Evolutionary conservation across 352 stramenopile genomes (phyloP).

Genomic region (Peronospora farinosa): DNA sequence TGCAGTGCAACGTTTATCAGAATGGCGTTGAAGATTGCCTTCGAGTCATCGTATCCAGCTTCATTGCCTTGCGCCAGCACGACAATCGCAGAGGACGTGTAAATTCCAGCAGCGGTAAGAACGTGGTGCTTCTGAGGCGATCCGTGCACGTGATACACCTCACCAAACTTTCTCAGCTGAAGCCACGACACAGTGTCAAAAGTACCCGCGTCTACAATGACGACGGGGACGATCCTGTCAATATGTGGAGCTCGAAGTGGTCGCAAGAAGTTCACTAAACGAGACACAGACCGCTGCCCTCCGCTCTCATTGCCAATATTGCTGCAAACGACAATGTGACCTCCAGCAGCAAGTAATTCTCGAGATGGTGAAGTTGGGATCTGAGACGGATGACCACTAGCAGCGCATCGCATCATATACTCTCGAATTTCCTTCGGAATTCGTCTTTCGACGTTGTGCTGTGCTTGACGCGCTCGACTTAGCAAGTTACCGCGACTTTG

Average conservation of each 20-base stretch:
- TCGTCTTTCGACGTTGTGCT: constrained; percentile 66
- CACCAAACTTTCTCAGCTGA: constrained; percentile 52
- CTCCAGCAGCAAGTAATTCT: constrained; percentile 38
- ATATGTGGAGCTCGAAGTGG: constrained; percentile 69
- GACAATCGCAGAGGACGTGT: constrained; percentile 72
- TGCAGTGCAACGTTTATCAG: constrained; percentile 69
- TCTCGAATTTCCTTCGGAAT: constrained; percentile 56
- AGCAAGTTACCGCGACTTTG: constrained; percentile 44
- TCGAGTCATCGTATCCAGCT: constrained; percentile 71
- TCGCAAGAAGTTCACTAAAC: constrained; percentile 70
- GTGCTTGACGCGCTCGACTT: constrained; percentile 42
- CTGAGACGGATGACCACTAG: constrained; percentile 26
- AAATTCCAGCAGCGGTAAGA: constrained; percentile 67
- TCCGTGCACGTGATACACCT: constrained; percentile 76
- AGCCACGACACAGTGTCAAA: constrained; percentile 70
- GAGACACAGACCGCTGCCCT: constrained; percentile 48
- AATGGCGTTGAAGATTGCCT: constrained; percentile 84
- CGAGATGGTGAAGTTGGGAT: constrained; percentile 37
- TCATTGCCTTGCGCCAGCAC: constrained; percentile 73
- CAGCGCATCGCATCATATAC: constrained; percentile 45
- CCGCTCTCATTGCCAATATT: constrained; percentile 59
- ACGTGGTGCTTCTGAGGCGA: constrained; percentile 69
- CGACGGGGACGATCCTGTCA: constrained; percentile 51
- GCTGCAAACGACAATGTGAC: constrained; percentile 81
- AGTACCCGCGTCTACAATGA: constrained; percentile 64